These are phyloP conservation scores for Tricholomella constricta DNA, from an alignment of 768 basidiomycete species.

Conservation along the genomic window DNA sequence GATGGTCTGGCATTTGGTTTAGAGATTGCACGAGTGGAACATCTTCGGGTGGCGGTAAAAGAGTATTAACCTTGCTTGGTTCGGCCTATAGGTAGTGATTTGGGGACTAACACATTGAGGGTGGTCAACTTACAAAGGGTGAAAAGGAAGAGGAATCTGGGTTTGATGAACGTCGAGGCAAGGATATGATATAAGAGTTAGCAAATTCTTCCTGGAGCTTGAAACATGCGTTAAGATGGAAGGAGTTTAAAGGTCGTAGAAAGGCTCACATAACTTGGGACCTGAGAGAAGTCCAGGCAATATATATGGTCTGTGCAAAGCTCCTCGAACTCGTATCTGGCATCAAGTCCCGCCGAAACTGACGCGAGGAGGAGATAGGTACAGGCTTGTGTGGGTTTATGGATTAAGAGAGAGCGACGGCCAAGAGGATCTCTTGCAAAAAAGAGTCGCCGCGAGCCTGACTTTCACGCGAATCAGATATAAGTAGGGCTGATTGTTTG, in stretches of 20 bases:
- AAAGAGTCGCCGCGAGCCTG: conserved; percentile 49
- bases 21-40: conserved; percentile 37
- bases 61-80: conserved; percentile 46
- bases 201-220: conserved; percentile 12
- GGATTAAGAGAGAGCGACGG: conserved; percentile 80
- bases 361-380: conserved; percentile 69
- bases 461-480: conserved; percentile 33
- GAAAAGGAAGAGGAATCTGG: not conserved
- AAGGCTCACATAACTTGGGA: conserved; percentile 1
- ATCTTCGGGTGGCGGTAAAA: conserved; percentile 51
- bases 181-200: conserved; percentile 10
- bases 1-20: conserved; percentile 44
- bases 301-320: conserved; percentile 59
- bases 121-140: conserved; percentile 31
- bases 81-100: conserved; percentile 39
- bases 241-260: not conserved
- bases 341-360: conserved; percentile 53
- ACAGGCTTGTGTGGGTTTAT: conserved; percentile 47
- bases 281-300: conserved; percentile 45
- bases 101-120: not conserved
- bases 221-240: not conserved
- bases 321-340: conserved; percentile 59
- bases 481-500: not conserved
- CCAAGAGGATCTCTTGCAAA: conserved; percentile 86
- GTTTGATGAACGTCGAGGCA: conserved; percentile 15